Evolutionary conservation across 139 green algal genomes (phyloP).

Genomic region (Tetradesmus obliquus): DNA sequence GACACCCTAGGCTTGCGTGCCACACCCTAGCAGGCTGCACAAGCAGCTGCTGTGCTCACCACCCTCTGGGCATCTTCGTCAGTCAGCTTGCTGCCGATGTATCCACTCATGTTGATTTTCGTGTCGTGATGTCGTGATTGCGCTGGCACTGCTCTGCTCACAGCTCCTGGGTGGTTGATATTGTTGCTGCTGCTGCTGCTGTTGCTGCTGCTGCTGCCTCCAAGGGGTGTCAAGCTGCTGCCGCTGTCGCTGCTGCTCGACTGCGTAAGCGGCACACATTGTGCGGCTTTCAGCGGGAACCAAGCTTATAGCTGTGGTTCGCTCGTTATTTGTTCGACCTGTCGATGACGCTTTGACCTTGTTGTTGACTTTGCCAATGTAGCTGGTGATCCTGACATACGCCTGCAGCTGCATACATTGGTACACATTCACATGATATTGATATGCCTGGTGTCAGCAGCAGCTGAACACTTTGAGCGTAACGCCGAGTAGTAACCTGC

Average conservation of each 20-base stretch:
- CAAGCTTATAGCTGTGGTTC: neutral
- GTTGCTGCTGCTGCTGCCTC: neutral
- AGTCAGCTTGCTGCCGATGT: slow-evolving; percentile 74
- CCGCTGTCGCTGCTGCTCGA: neutral
- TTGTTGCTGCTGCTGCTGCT: neutral
- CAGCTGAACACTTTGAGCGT: too few species aligned
- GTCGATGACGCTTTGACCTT: slow-evolving; percentile 7
- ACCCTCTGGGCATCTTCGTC: slow-evolving; percentile 68
- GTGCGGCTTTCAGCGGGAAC: too few species aligned
- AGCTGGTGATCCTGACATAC: neutral
- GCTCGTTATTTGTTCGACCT: neutral
- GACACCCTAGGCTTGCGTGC: neutral
- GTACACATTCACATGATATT: too few species aligned
- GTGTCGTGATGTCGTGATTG: too few species aligned
- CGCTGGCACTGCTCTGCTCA: neutral
- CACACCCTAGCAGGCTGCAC: neutral
- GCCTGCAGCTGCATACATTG: neutral
- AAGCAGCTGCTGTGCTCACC: slow-evolving; percentile 52
- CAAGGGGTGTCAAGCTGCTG: neutral
- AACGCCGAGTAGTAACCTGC: neutral
- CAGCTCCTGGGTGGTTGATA: neutral
- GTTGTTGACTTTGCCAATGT: neutral
- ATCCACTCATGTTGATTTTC: slow-evolving; percentile 39
- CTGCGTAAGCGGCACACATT: too few species aligned
- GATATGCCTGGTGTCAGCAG: neutral